Conservation (phyloP, 2,329 filamentous ascomycete species). For the Drechslerella stenobrocha region DNA sequence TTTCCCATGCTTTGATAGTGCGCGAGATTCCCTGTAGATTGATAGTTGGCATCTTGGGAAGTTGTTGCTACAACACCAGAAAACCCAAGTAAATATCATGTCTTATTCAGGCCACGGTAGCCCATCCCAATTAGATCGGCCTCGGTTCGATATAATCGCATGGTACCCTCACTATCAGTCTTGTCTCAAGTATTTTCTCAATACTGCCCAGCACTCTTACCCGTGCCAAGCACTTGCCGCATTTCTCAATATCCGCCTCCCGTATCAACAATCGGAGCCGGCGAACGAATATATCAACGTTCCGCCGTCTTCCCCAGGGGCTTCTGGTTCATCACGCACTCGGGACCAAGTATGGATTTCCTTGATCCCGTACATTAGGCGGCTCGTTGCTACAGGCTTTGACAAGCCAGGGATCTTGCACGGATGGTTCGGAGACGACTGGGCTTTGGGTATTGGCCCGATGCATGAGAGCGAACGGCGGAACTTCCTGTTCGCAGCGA, state of each 20-base stretch:
- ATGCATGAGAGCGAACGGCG: slow-evolving; percentile 86
- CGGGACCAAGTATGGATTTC: slow-evolving; percentile 61
- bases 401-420: slow-evolving; percentile 84
- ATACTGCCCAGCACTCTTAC: slow-evolving; percentile 80
- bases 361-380: slow-evolving; percentile 83
- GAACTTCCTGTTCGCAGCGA: slow-evolving; percentile 94
- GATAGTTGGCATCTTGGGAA: no score
- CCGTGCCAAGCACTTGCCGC: slow-evolving; percentile 85
- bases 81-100: slow-evolving; percentile 12
- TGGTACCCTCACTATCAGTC: slow-evolving; percentile 92
- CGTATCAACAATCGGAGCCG: slow-evolving; percentile 69
- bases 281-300: slow-evolving; percentile 46
- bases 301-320: slow-evolving; percentile 34
- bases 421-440: slow-evolving; percentile 96
- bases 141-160: slow-evolving; percentile 75
- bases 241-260: slow-evolving; percentile 87
- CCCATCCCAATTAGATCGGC: slow-evolving; percentile 26
- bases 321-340: slow-evolving; percentile 35
- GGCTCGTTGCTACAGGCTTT: slow-evolving; percentile 87
- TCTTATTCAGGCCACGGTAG: slow-evolving; percentile 27
- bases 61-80: background rate
- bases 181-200: slow-evolving; percentile 87
- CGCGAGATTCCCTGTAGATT: no score
- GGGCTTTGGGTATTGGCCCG: slow-evolving; percentile 74
- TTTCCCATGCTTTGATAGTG: no score